Conservation (phyloP, 208 protist genomes). For the Spongospora subterranea region DNA sequence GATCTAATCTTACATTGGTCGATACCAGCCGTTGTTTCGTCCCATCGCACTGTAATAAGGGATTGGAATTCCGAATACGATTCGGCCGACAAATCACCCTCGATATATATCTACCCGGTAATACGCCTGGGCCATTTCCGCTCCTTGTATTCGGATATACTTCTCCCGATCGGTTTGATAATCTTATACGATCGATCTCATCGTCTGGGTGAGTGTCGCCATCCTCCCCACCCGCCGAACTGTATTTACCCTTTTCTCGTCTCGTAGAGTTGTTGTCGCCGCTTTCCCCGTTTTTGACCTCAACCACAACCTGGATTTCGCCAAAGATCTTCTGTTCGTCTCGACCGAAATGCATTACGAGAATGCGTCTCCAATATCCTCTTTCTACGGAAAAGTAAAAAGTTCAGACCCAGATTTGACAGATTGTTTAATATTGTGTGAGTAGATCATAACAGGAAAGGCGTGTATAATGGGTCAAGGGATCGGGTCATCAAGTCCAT, state of each 20-base stretch:
- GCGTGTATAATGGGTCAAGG: constrained; percentile 33
- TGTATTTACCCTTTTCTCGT: no score
- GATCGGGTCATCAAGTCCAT: background rate
- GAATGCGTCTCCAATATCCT: background rate
- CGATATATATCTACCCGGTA: background rate
- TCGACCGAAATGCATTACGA: background rate
- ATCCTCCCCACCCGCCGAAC: background rate
- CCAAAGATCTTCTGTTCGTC: constrained; percentile 41
- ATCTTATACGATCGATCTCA: background rate
- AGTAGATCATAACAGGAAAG: background rate
- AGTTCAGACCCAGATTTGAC: background rate
- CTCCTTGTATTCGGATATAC: constrained; percentile 25
- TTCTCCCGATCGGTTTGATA: background rate
- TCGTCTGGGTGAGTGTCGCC: constrained; percentile 12
- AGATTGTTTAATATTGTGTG: background rate
- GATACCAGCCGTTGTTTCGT: background rate
- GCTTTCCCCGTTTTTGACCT: constrained; percentile 43
- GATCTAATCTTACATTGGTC: background rate
- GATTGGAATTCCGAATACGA: background rate
- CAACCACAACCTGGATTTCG: constrained; percentile 11
- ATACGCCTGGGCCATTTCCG: background rate
- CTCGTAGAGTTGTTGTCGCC: constrained; percentile 44
- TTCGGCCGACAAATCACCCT: background rate
- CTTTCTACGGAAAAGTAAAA: background rate
- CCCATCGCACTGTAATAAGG: background rate